Conservation (phyloP, 129 eudicot species). For the Artemisia tridentata region DNA sequence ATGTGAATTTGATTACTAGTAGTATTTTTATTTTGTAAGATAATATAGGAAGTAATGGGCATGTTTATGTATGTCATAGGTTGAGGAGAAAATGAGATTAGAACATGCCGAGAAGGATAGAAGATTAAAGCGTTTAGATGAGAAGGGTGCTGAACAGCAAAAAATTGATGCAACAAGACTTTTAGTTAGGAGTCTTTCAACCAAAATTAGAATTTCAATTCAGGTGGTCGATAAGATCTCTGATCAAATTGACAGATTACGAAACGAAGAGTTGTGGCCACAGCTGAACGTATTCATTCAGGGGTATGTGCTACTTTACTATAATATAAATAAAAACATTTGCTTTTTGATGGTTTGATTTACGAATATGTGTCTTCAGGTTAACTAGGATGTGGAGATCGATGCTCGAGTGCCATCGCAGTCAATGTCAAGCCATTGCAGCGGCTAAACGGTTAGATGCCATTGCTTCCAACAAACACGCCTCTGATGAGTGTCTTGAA, state of each 20-base stretch:
- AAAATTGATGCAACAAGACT: constrained; percentile 74
- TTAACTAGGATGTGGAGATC: constrained; percentile 84
- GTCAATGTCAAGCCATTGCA: constrained; percentile 68
- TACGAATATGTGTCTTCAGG: constrained; percentile 40
- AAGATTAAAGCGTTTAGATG: constrained; percentile 75
- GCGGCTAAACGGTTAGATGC: constrained; percentile 82
- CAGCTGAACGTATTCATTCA: constrained; percentile 75
- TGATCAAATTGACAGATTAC: constrained; percentile 66
- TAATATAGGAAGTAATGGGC: background rate
- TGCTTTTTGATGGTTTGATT: constrained; percentile 6
- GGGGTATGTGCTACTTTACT: constrained; percentile 55
- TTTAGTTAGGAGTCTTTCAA: constrained; percentile 71
- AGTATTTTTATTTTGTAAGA: background rate
- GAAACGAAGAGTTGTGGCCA: constrained; percentile 98
- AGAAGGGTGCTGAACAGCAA: constrained; percentile 82
- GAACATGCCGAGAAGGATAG: constrained; percentile 60
- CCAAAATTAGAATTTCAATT: constrained; percentile 88
- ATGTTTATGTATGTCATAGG: constrained; percentile 43
- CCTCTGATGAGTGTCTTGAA: constrained; percentile 68
- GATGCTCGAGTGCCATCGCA: constrained; percentile 88
- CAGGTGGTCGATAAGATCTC: constrained; percentile 90
- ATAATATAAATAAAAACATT: background rate
- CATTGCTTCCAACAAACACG: constrained; percentile 59
- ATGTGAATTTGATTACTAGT: background rate
- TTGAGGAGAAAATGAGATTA: constrained; percentile 91